phyloP scores from a whole-genome alignment of 345 rosid species.

The Isatis tinctoria region DNA sequence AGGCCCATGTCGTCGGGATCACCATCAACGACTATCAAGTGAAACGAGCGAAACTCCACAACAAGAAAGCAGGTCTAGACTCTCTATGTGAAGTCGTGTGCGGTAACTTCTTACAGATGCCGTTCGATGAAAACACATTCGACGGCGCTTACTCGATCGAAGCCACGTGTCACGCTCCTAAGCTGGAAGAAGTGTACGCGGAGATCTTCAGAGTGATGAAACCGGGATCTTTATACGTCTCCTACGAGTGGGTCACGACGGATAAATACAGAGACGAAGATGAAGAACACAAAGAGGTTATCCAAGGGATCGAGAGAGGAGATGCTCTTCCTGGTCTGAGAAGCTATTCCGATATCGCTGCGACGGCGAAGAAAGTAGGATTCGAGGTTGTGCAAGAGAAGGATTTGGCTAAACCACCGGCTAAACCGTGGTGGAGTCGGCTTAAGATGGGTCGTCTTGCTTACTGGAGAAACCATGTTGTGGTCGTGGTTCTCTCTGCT shows the following conservation, averaged over 20 bases:
- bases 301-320: conserved; percentile 88
- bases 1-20: conserved; percentile 80
- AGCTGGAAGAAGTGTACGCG: conserved; percentile 73
- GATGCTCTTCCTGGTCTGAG: conserved; percentile 88
- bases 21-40: conserved; percentile 97
- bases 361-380: conserved; percentile 65
- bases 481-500: conserved; percentile 63
- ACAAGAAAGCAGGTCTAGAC: conserved; percentile 83
- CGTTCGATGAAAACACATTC: conserved; percentile 64
- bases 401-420: conserved; percentile 83
- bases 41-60: conserved; percentile 75
- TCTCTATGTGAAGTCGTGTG: conserved; percentile 76
- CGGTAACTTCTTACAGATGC: conserved; percentile 89
- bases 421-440: conserved; percentile 84
- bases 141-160: conserved; percentile 98
- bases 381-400: conserved; percentile 79
- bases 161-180: conserved; percentile 98
- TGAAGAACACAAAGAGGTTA: conserved; percentile 63
- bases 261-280: conserved; percentile 47
- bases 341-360: conserved; percentile 52
- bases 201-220: conserved; percentile 79
- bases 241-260: conserved; percentile 95
- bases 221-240: conserved; percentile 75
- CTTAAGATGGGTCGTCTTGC: conserved; percentile 86
- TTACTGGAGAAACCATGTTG: conserved; percentile 91